These are phyloP conservation scores for Ramalina peruviana DNA, from an alignment of 495 filamentous ascomycete species.

Conservation along the genomic window DNA sequence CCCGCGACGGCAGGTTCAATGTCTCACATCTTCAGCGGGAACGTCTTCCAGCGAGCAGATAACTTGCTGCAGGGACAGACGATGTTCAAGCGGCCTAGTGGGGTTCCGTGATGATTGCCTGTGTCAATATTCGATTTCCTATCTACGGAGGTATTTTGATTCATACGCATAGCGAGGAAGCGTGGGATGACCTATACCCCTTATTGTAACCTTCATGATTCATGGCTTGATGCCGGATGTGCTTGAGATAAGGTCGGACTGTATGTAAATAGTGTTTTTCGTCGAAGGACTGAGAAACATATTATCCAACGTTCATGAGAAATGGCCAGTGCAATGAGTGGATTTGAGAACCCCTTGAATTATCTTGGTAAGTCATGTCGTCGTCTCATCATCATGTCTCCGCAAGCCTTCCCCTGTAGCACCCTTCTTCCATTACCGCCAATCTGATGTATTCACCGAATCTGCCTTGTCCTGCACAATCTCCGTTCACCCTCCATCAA, in stretches of 20 bases:
- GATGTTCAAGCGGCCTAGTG: constrained; percentile 9
- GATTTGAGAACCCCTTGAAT: no score
- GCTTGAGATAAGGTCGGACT: background rate
- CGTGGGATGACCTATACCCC: background rate
- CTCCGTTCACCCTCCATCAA: background rate
- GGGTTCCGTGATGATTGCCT: background rate
- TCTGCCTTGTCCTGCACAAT: background rate
- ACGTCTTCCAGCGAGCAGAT: constrained; percentile 65
- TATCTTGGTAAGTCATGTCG: background rate
- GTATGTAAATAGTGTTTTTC: no score
- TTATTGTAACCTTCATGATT: background rate
- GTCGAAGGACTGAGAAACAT: no score
- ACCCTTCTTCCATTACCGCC: background rate
- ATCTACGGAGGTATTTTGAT: background rate
- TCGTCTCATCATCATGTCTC: background rate
- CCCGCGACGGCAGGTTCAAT: constrained; percentile 55
- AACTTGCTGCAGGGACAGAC: constrained; percentile 43
- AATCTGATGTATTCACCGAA: background rate
- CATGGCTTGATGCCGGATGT: constrained; percentile 1
- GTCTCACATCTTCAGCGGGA: constrained; percentile 49
- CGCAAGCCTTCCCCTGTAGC: background rate
- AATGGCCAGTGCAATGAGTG: no score
- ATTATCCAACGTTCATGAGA: no score
- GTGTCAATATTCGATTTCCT: background rate
- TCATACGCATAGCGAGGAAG: background rate